phyloP scores from a whole-genome alignment of 192 early-diverging fungal genomes.

The Coemansia sp. region DNA sequence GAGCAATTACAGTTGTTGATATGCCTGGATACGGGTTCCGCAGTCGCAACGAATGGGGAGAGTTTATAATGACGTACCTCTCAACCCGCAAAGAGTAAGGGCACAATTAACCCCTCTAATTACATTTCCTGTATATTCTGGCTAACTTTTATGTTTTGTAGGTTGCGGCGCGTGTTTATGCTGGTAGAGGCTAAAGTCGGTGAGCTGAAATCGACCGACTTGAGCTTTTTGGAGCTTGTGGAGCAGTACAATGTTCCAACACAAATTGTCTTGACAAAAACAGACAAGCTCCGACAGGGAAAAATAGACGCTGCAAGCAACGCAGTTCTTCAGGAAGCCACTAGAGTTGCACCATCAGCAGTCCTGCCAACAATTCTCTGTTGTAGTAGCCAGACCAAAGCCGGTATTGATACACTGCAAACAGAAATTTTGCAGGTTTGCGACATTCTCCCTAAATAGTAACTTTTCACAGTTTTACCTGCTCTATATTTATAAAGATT shows the following conservation, averaged over 20 bases:
- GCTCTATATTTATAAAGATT: background rate
- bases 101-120: no score
- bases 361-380: conserved; percentile 18
- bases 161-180: conserved; percentile 48
- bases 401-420: conserved; percentile 32
- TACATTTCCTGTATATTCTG: background rate
- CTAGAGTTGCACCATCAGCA: conserved; percentile 25
- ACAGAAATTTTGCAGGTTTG: conserved; percentile 38
- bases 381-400: conserved; percentile 37
- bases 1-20: conserved; percentile 44
- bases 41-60: conserved; percentile 52
- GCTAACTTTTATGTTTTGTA: background rate
- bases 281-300: conserved; percentile 42
- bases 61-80: conserved; percentile 50
- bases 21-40: conserved; percentile 60
- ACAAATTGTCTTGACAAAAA: conserved; percentile 51
- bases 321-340: conserved; percentile 8
- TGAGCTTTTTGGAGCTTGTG: conserved; percentile 40
- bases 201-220: conserved; percentile 49
- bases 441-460: conserved; percentile 5
- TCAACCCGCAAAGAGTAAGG: conserved; percentile 36
- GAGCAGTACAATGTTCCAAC: conserved; percentile 25
- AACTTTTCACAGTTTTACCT: background rate
- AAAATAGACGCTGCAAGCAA: conserved; percentile 20
- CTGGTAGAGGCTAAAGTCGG: conserved; percentile 56